Base-by-base conservation (phyloP, 805 yeast species). In the Candida sakaeoensis region DNA sequence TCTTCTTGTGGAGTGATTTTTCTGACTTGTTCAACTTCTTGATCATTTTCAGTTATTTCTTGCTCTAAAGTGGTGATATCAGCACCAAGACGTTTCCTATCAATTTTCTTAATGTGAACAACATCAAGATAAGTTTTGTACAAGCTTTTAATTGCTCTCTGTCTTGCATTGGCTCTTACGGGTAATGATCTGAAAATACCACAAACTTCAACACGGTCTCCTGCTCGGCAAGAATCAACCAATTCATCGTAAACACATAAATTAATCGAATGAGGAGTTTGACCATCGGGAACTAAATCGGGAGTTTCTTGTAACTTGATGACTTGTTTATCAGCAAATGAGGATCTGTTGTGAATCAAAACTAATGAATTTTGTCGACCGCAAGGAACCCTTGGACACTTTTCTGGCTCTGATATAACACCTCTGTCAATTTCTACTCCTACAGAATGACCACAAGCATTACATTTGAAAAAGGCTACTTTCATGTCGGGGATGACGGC, bases 401-500 rank as follows among this genome's bases (percentile, higher is more conserved):
- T 75, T 0, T 88, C 74, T 7, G 99, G 99, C 62, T 93, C 99
- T 43, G 88, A 82, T 46, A 93, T 91, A 9, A 85, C 80, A 35
- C 99, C 99, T 48, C 98, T 74, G 61, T 91, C 98, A 51, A 91
- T 88, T 56, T 88, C 96, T 13, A 90, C 95, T 0, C 85, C 85
- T 33, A 83, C 77, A 0, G 96, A 85, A 62, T 93, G 98, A 49
- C 85, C 91, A 66, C 99, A 93, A 15, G 93, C 95, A 44, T 80
- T 84, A 66, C 99, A 93, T 64, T 82, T 85, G 77, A 93, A 93
- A 55, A 91, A 91, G 0, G 98, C 97, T 35, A 85, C 88, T 58
- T 89, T 90, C 99, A 93, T 93, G 60, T 93, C 99, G 9, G 99
- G 99, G 37, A 93, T 87, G 26, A 93, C 80, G 9, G 97, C 79